phyloP scores from a whole-genome alignment of 805 yeast genomes.

The Saturnispora silvae region DNA sequence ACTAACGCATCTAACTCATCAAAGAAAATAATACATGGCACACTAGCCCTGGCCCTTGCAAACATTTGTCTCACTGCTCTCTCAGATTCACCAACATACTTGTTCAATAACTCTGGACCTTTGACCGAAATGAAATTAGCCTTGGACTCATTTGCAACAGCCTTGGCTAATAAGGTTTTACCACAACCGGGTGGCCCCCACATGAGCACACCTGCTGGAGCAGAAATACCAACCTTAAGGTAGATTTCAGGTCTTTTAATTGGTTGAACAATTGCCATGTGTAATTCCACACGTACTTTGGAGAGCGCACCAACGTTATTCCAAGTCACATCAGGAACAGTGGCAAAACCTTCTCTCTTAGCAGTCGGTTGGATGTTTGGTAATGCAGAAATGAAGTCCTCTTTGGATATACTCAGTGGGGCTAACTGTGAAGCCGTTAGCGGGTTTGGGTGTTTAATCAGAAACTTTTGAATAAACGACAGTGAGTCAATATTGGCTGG shows the following conservation, averaged over 20 bases:
- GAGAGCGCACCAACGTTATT: slow-evolving; percentile 83
- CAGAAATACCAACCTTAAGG: slow-evolving; percentile 83
- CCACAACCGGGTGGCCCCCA: slow-evolving; percentile 99
- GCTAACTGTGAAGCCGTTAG: slow-evolving; percentile 64
- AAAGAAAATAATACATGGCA: slow-evolving; percentile 89
- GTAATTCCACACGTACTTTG: slow-evolving; percentile 75
- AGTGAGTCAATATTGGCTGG: slow-evolving; percentile 9
- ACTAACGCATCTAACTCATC: slow-evolving; percentile 95
- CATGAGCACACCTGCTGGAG: slow-evolving; percentile 92
- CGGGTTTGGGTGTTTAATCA: slow-evolving; percentile 68
- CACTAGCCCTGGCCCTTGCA: slow-evolving; percentile 86
- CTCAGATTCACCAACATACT: slow-evolving; percentile 94
- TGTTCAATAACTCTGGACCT: slow-evolving; percentile 92
- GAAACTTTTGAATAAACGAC: slow-evolving; percentile 64
- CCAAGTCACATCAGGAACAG: slow-evolving; percentile 97
- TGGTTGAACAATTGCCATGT: slow-evolving; percentile 97
- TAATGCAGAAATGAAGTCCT: slow-evolving; percentile 74
- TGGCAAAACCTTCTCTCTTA: slow-evolving; percentile 96
- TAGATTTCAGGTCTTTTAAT: slow-evolving; percentile 86
- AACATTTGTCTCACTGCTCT: slow-evolving; percentile 88
- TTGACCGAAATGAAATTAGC: slow-evolving; percentile 94
- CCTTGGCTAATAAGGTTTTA: slow-evolving; percentile 90
- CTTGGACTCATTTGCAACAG: slow-evolving; percentile 94
- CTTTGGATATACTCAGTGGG: slow-evolving; percentile 63
- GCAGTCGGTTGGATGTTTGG: slow-evolving; percentile 96